A percentile compares a stretch with the other conserved stretches of the same genome.
phyloP scores from a whole-genome alignment of 768 basidiomycete species.

The Mrakia frigida region DNA sequence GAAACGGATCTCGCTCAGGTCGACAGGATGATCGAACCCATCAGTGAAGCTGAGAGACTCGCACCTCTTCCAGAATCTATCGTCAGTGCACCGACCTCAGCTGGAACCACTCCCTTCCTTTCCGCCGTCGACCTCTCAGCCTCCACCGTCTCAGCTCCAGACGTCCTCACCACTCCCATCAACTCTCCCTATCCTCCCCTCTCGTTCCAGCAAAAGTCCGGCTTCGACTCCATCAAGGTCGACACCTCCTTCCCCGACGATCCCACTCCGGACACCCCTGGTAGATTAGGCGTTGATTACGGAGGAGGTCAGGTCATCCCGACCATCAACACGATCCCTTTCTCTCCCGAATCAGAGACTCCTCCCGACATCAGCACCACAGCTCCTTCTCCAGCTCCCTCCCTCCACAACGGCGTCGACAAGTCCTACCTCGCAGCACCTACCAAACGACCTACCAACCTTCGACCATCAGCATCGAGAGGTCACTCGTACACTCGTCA shows the following conservation, averaged over 20 bases:
- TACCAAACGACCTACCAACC: neutral
- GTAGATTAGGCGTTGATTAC: neutral
- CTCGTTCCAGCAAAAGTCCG: neutral
- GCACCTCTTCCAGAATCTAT: neutral
- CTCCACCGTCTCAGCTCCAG: constrained; percentile 14
- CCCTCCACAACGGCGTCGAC: neutral
- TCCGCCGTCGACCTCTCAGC: constrained; percentile 14
- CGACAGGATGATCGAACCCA: neutral
- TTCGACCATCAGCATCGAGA: constrained; percentile 17
- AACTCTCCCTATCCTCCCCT: neutral
- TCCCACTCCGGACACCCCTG: neutral
- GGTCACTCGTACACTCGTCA: constrained; percentile 18
- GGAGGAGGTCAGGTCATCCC: constrained; percentile 17
- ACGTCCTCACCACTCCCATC: neutral
- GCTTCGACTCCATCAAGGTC: constrained; percentile 2
- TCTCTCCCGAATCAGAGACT: constrained; percentile 19
- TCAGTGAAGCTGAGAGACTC: neutral
- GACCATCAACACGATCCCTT: constrained; percentile 23
- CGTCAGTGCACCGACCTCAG: neutral
- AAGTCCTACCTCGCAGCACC: neutral
- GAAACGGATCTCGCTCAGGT: neutral
- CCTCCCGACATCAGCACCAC: neutral
- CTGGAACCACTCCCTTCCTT: neutral
- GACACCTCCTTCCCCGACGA: constrained; percentile 16
- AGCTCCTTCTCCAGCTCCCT: neutral